Evolutionary conservation across 179 eudicot genomes (phyloP).

Genomic region (Beta macrorhiza): DNA sequence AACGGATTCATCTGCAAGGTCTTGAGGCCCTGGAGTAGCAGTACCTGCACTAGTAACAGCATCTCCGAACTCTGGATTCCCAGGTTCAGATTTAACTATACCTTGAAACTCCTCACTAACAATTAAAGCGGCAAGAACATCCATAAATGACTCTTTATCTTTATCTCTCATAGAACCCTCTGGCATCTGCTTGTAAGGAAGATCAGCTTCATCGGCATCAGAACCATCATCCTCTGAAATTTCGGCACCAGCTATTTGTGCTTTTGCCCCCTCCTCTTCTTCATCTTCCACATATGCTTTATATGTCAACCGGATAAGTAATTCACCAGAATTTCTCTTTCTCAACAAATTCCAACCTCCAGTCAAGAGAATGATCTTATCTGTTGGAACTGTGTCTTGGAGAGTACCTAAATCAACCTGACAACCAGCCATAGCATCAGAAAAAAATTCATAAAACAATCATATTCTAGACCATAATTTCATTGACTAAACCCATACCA

Average conservation of each 20-base stretch:
- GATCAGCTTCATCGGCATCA: constrained; percentile 59
- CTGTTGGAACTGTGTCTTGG: constrained; percentile 90
- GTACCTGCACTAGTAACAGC: constrained; percentile 33
- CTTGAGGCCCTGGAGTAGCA: constrained; percentile 36
- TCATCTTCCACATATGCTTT: constrained; percentile 98
- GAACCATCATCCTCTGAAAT: constrained; percentile 67
- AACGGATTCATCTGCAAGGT: constrained; percentile 31
- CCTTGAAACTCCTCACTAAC: constrained; percentile 98
- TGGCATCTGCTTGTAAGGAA: constrained; percentile 41
- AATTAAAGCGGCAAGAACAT: constrained; percentile 84
- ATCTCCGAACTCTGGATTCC: constrained; percentile 36
- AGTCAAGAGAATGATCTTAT: constrained; percentile 62
- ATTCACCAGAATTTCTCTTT: constrained; percentile 63
- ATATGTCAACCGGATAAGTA: constrained; percentile 80
- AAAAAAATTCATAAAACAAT: not conserved
- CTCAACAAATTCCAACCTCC: constrained; percentile 80
- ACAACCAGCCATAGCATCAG: constrained; percentile 16
- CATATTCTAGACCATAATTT: not conserved
- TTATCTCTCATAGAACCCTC: constrained; percentile 31
- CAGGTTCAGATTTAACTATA: constrained; percentile 80
- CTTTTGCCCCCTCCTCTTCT: constrained; percentile 64
- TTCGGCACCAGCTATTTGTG: constrained; percentile 37
- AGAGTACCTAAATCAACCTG: constrained; percentile 85
- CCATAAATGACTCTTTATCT: constrained; percentile 78
- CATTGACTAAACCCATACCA: not conserved